phyloP scores from a whole-genome alignment of 2,329 filamentous ascomycete genomes.

The Colletotrichum shisoi region DNA sequence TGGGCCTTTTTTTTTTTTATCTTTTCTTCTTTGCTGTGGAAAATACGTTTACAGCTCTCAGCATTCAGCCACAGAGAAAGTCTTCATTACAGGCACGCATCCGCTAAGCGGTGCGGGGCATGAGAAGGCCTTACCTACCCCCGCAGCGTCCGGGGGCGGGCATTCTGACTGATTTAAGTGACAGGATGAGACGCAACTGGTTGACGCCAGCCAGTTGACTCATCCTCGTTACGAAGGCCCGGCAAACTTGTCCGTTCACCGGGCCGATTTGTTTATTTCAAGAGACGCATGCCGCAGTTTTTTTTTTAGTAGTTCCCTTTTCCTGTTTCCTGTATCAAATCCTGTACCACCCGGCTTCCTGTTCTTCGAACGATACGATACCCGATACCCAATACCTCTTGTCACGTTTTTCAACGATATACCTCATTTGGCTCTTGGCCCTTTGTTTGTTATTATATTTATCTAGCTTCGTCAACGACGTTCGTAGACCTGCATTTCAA shows the following conservation, averaged over 20 bases:
- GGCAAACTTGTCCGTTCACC: conserved; percentile 7
- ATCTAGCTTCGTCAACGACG: conserved; percentile 1
- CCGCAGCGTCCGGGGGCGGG: conserved; percentile 21
- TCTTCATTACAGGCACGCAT: conserved; percentile 33
- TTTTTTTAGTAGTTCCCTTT: background rate
- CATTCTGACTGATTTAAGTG: background rate
- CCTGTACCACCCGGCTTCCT: conserved; percentile 26
- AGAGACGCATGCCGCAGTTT: background rate
- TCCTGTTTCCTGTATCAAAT: conserved; percentile 23
- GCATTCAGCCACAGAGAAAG: conserved; percentile 33
- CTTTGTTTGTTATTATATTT: conserved; percentile 4
- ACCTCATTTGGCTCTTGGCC: conserved; percentile 5
- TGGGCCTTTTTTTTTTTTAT: conserved; percentile 6
- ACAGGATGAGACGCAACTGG: conserved; percentile 22
- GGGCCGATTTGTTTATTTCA: conserved; percentile 18
- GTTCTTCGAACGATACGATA: conserved; percentile 27
- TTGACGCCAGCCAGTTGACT: conserved; percentile 29
- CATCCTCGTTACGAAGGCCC: conserved; percentile 26
- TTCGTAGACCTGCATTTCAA: background rate
- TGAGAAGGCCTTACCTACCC: background rate
- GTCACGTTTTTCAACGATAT: conserved; percentile 26
- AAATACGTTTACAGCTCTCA: conserved; percentile 34
- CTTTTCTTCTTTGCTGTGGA: background rate
- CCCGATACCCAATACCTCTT: conserved; percentile 36
- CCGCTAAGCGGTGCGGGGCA: conserved; percentile 23